Evolutionary conservation across 106 monocot species (phyloP).

Genomic region (Platanthera guangdongensis): DNA sequence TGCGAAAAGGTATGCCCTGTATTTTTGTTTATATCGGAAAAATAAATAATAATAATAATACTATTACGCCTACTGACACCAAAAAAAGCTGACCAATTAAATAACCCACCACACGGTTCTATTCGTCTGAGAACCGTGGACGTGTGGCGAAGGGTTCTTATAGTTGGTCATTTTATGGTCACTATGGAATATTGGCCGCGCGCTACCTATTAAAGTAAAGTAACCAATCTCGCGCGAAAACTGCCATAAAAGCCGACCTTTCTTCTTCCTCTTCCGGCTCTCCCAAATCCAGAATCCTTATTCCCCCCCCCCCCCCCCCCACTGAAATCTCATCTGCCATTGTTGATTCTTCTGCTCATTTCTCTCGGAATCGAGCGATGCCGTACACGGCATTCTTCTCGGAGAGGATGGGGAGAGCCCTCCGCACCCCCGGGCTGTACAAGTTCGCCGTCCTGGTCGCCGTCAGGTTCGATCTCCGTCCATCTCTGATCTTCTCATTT

Average conservation of each 20-base stretch:
- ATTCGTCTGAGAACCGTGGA: no score
- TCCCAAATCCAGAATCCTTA: no score
- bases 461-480: constrained; percentile 25
- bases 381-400: constrained; percentile 24
- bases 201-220: no score
- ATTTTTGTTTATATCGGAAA: no score
- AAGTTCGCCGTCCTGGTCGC: constrained; percentile 35
- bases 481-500: background rate
- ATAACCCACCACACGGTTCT: no score
- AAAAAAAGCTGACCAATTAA: no score
- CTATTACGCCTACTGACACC: no score
- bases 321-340: background rate
- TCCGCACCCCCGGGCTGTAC: constrained; percentile 25
- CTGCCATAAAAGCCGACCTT: background rate
- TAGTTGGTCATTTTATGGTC: no score
- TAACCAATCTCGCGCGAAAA: background rate
- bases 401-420: constrained; percentile 23
- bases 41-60: no score
- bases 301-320: background rate
- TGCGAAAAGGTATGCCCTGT: no score
- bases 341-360: background rate
- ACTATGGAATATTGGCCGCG: no score
- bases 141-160: no score
- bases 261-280: background rate
- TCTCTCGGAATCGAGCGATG: constrained; percentile 1